Evolutionary conservation across 495 filamentous ascomycete species (phyloP).

Genomic region (Pseudevernia furfuracea): DNA sequence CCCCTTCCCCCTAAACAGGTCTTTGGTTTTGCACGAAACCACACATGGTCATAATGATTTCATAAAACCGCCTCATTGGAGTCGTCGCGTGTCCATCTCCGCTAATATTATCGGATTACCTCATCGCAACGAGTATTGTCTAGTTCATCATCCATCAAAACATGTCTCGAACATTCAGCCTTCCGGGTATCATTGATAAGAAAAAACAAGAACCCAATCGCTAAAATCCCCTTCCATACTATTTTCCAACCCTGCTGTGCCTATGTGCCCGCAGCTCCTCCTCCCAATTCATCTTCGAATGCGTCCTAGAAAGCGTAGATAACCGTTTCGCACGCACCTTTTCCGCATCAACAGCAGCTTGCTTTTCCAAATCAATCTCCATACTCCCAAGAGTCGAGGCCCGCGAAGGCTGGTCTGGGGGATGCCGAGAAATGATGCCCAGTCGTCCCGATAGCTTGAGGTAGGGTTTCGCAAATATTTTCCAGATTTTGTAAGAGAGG

Average conservation of each 20-base stretch:
- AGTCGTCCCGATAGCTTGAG: background rate
- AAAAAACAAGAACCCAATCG: too few relatives aligned
- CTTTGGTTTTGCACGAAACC: too few relatives aligned
- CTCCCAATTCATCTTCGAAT: slow-evolving; percentile 17
- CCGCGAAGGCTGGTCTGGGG: background rate
- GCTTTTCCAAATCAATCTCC: slow-evolving; percentile 14
- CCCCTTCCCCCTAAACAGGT: too few relatives aligned
- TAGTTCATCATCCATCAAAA: background rate
- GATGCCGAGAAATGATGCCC: background rate
- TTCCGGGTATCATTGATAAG: background rate
- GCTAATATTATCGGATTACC: background rate
- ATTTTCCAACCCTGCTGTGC: background rate
- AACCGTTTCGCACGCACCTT: slow-evolving; percentile 9
- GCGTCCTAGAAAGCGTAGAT: slow-evolving; percentile 12
- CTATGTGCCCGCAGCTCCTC: slow-evolving; percentile 5
- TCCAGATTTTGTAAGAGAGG: slow-evolving; percentile 26
- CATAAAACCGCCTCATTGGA: too few relatives aligned
- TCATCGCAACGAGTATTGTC: background rate
- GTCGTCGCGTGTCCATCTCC: too few relatives aligned
- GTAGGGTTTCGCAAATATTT: slow-evolving; percentile 21
- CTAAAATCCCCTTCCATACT: background rate
- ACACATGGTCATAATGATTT: too few relatives aligned
- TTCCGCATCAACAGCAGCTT: background rate
- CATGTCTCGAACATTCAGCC: background rate
- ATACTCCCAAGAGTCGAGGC: background rate